Percentiles rank a stretch among this genome's conserved stretches.
phyloP scores from a whole-genome alignment of 306 rosid species.

The Gillenia trifoliata region DNA sequence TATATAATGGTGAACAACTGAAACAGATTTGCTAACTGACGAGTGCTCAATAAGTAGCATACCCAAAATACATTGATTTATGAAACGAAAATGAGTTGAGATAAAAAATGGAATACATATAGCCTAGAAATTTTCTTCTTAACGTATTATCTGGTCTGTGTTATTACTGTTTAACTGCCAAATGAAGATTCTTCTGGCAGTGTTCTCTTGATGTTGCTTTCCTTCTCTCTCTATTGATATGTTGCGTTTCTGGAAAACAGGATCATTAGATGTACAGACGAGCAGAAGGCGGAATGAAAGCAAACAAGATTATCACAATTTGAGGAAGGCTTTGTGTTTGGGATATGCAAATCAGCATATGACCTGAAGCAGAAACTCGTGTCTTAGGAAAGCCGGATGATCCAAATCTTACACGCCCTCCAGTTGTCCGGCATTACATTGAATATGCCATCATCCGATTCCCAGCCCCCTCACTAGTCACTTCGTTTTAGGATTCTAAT shows the following conservation, averaged over 20 bases:
- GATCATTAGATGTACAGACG: constrained; percentile 53
- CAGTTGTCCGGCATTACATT: too few species aligned
- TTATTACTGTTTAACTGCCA: constrained; percentile 1
- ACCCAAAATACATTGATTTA: neutral
- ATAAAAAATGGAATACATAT: neutral
- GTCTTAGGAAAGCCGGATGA: too few species aligned
- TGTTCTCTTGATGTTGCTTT: constrained; percentile 1
- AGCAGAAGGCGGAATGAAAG: constrained; percentile 45
- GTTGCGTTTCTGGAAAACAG: constrained; percentile 33
- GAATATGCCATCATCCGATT: too few species aligned
- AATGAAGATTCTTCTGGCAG: neutral
- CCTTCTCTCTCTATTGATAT: neutral
- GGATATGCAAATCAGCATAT: constrained; percentile 96
- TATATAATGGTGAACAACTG: neutral
- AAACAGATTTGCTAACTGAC: neutral
- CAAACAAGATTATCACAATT: constrained; percentile 43
- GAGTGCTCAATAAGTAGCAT: neutral
- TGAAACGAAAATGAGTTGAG: neutral
- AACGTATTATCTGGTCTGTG: neutral
- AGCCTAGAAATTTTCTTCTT: neutral
- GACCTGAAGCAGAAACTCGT: too few species aligned
- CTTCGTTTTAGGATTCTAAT: too few species aligned
- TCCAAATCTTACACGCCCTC: too few species aligned
- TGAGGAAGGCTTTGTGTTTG: constrained; percentile 87
- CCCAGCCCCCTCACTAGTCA: too few species aligned